Evolutionary conservation across 1,139 yeast genomes (phyloP), one percentile per base, ranked within the genome.

Genomic region (Nakaseomyces delphensis): DNA sequence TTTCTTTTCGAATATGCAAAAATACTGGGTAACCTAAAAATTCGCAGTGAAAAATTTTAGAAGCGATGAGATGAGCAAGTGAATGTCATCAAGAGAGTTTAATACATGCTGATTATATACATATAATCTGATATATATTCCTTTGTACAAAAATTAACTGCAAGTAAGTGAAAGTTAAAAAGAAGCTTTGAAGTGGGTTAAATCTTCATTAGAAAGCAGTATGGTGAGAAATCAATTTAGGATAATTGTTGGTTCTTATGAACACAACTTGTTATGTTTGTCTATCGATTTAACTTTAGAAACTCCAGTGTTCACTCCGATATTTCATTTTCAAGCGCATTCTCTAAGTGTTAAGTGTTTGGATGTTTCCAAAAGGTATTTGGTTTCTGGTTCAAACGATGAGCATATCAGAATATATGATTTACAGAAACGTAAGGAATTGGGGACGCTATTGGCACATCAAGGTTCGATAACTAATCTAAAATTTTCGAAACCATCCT

Each of bases 281-380:
- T 86, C 96, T 1, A 68, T 85, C 37, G 71, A 79, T 16, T 56
- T 86, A 32, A 62, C 64, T 14, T 49, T 53, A 29, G 58, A 58
- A 14, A 62, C 67, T 14, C 82, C 89, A 1, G 71, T 83, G 4
- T 91, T 93, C 67, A 89, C 86, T 39, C 96, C 97, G 1, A 78
- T 93, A 37, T 91, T 91, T 70, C 97, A 91, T 62, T 91, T 91
- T 64, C 86, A 91, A 53, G 96, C 98, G 1, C 98, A 91, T 64
- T 72, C 95, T 0, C 73, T 86, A 44, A 83, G 96, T 25, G 85
- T 91, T 46, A 80, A 89, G 61, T 74, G 93, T 40, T 71, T 91
- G 50, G 96, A 91, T 49, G 69, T 80, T 24, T 86, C 94, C 21
- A 83, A 78, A 54, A 71, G 96, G 54, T 89, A 86, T 59, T 69